phyloP scores from a whole-genome alignment of 257 asterid species.

The Eucommia ulmoides region DNA sequence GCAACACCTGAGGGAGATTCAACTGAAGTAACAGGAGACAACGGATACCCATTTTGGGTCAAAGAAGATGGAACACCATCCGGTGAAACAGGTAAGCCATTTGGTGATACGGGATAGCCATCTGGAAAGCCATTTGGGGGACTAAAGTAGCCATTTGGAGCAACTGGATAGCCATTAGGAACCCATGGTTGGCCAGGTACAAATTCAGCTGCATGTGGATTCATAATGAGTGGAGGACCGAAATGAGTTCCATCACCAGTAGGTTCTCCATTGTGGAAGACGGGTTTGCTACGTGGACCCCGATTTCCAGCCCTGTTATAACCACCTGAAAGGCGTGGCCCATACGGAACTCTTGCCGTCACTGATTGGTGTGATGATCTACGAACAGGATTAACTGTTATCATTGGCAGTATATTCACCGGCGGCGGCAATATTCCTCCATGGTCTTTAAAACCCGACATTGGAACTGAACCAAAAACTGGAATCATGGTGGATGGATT shows the following conservation, averaged over 20 bases:
- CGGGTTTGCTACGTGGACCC: constrained; percentile 46
- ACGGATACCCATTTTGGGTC: constrained; percentile 24
- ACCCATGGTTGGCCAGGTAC: constrained; percentile 72
- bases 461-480: constrained; percentile 44
- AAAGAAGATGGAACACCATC: constrained; percentile 24
- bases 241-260: constrained; percentile 42
- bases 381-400: constrained; percentile 48
- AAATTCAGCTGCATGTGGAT: constrained; percentile 74
- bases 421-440: constrained; percentile 78
- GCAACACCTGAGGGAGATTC: constrained; percentile 30
- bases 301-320: constrained; percentile 52
- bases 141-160: constrained; percentile 52
- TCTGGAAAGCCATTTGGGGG: constrained; percentile 34
- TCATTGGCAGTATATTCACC: constrained; percentile 40
- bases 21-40: constrained; percentile 22
- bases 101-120: constrained; percentile 29
- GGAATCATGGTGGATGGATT: constrained; percentile 51
- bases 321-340: constrained; percentile 75
- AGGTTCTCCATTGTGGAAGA: constrained; percentile 38
- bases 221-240: constrained; percentile 45
- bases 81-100: constrained; percentile 22
- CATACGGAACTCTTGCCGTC: constrained; percentile 61
- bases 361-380: constrained; percentile 80
- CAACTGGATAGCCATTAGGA: constrained; percentile 44
- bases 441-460: constrained; percentile 42